These are phyloP conservation scores for Termitomyces sp. DNA, from an alignment of 768 basidiomycete species.

Conservation along the genomic window DNA sequence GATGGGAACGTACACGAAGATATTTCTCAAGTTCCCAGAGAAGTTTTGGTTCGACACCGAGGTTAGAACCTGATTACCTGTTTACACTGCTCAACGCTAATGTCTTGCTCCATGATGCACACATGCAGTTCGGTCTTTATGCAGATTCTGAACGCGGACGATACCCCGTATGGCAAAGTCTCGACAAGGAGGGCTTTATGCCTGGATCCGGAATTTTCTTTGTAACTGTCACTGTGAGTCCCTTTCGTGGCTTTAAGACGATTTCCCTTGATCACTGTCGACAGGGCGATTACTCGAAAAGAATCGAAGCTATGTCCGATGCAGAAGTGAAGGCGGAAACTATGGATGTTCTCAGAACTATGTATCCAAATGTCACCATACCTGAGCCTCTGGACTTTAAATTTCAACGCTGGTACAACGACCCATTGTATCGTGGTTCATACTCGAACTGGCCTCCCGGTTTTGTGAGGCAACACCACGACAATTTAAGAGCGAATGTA, in stretches of 20 bases:
- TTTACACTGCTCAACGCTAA: too few species aligned
- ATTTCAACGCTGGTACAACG: constrained; percentile 47
- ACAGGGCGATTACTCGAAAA: constrained; percentile 55
- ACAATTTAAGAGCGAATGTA: constrained; percentile 54
- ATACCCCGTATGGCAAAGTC: constrained; percentile 64
- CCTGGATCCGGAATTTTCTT: constrained; percentile 56
- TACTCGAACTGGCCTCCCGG: constrained; percentile 69
- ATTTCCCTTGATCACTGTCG: neutral
- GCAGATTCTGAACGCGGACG: constrained; percentile 56
- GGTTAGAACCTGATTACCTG: constrained; percentile 12
- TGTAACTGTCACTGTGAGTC: constrained; percentile 40
- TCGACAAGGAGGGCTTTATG: constrained; percentile 52
- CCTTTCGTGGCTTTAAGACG: neutral
- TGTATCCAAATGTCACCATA: constrained; percentile 51
- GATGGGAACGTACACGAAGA: constrained; percentile 70
- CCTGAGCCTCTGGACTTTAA: constrained; percentile 53
- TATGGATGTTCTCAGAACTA: constrained; percentile 45
- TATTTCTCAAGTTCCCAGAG: constrained; percentile 56
- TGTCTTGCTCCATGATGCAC: neutral
- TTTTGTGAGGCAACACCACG: constrained; percentile 44
- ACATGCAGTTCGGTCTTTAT: constrained; percentile 45
- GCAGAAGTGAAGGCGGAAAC: constrained; percentile 46
- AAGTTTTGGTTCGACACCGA: constrained; percentile 51
- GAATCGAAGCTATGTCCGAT: constrained; percentile 48
- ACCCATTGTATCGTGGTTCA: constrained; percentile 52